Conservation (phyloP, 345 rosid genomes). For the Gossypium rotundifolium region DNA sequence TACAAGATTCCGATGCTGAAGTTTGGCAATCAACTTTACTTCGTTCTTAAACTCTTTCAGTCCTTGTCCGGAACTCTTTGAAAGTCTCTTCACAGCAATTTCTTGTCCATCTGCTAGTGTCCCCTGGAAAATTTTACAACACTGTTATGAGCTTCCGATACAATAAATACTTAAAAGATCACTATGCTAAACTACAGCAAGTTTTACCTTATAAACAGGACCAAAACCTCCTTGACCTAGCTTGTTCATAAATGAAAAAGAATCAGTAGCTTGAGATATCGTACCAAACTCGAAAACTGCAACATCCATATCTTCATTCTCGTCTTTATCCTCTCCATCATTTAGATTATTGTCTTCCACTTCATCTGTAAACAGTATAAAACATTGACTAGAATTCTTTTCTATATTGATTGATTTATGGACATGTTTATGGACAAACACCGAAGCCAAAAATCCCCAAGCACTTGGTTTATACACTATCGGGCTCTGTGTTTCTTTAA, state of each 20-base stretch:
- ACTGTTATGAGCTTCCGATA: background rate
- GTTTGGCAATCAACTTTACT: slow-evolving; percentile 34
- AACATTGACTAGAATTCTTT: background rate
- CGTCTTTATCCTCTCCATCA: background rate
- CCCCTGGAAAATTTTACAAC: slow-evolving; percentile 33
- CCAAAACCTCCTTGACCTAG: too few relatives aligned
- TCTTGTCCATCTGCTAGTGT: slow-evolving; percentile 29
- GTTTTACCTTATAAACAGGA: slow-evolving; percentile 31
- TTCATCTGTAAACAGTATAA: background rate
- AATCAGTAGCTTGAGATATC: too few relatives aligned
- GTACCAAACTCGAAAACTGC: slow-evolving; percentile 12
- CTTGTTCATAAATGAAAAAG: too few relatives aligned
- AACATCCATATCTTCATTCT: slow-evolving; percentile 18
- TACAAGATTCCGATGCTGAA: slow-evolving; percentile 48
- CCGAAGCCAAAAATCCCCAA: background rate
- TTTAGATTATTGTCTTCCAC: background rate
- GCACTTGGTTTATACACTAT: background rate
- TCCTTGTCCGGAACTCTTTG: slow-evolving; percentile 38
- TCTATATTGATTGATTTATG: too few relatives aligned
- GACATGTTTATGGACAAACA: too few relatives aligned
- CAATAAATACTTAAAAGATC: background rate
- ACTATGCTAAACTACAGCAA: background rate
- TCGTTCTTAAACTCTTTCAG: slow-evolving; percentile 40
- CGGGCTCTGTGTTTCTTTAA: background rate
- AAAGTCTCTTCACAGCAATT: slow-evolving; percentile 49